Evolutionary conservation across 1,284 basidiomycete species (phyloP).

Genomic region (Melampsora americana): DNA sequence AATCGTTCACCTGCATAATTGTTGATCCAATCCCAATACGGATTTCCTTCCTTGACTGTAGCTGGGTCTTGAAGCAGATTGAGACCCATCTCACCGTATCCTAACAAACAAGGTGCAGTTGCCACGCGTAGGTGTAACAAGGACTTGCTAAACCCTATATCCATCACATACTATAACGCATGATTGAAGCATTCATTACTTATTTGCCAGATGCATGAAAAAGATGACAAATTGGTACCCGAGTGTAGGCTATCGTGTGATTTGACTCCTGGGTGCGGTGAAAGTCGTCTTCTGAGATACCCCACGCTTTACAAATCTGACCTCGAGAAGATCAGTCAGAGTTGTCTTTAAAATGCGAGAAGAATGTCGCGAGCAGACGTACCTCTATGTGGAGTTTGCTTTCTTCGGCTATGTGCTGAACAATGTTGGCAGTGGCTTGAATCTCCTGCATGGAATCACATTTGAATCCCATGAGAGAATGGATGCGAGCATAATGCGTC

Average conservation of each 20-base stretch:
- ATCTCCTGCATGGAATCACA: constrained; percentile 67
- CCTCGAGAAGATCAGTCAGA: constrained; percentile 60
- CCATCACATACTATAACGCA: constrained; percentile 67
- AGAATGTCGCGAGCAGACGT: constrained; percentile 38
- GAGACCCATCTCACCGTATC: constrained; percentile 90
- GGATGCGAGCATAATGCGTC: constrained; percentile 56
- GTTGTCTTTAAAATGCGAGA: not conserved
- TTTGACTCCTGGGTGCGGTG: constrained; percentile 8
- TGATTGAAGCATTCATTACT: constrained; percentile 69
- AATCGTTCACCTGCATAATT: constrained; percentile 33
- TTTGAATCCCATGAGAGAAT: constrained; percentile 71
- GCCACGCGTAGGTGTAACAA: constrained; percentile 72
- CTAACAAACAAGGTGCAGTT: constrained; percentile 78
- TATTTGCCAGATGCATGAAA: constrained; percentile 49
- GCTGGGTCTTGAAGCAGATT: constrained; percentile 63
- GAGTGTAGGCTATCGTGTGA: constrained; percentile 32
- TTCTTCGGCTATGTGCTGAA: constrained; percentile 67
- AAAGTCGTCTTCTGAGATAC: constrained; percentile 12
- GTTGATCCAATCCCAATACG: constrained; percentile 58
- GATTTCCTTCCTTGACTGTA: constrained; percentile 66
- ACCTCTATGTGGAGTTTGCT: constrained; percentile 66
- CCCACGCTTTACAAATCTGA: constrained; percentile 26
- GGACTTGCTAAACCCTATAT: constrained; percentile 71
- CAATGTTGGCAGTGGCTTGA: constrained; percentile 64
- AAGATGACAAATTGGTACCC: not conserved